phyloP scores from a whole-genome alignment of 768 basidiomycete genomes.

The Cystofilobasidium ferigula region DNA sequence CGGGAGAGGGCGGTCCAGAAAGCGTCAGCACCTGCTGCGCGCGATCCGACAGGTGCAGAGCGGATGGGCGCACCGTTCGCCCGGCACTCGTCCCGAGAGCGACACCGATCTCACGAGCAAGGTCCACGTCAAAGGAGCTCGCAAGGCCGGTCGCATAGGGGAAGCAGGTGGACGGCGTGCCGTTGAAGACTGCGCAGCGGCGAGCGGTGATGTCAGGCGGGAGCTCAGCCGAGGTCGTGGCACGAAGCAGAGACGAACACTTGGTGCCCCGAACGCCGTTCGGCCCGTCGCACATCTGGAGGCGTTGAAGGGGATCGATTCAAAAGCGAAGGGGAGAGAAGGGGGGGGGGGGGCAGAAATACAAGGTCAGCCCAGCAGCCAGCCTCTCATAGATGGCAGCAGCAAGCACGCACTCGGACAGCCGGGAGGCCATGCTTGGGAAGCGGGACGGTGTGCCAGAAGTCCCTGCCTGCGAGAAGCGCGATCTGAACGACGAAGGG shows the following conservation, averaged over 20 bases:
- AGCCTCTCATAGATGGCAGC: too few species aligned
- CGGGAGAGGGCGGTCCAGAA: too few species aligned
- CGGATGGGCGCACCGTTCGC: conserved; percentile 51
- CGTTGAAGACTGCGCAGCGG: conserved; percentile 42
- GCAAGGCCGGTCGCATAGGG: conserved; percentile 62
- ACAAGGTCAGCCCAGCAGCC: background rate
- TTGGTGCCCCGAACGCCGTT: conserved; percentile 53
- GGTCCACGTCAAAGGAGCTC: conserved; percentile 55
- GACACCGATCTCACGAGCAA: conserved; percentile 48
- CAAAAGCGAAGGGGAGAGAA: conserved; percentile 41
- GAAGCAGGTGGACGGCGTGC: conserved; percentile 55
- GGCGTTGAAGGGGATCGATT: too few species aligned
- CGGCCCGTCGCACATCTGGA: conserved; percentile 11
- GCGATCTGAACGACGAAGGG: background rate
- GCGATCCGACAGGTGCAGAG: too few species aligned
- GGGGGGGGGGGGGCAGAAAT: conserved; percentile 34
- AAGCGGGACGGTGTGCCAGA: conserved; percentile 54
- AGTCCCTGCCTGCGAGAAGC: background rate
- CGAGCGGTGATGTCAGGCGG: background rate
- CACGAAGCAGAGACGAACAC: background rate
- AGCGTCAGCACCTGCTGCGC: too few species aligned
- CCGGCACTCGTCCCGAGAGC: conserved; percentile 58
- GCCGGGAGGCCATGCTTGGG: conserved; percentile 53
- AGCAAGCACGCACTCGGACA: conserved; percentile 55
- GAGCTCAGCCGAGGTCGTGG: conserved; percentile 2